Evolutionary conservation across 768 basidiomycete species (phyloP).

Genomic region (Infundibulicybe gibba): DNA sequence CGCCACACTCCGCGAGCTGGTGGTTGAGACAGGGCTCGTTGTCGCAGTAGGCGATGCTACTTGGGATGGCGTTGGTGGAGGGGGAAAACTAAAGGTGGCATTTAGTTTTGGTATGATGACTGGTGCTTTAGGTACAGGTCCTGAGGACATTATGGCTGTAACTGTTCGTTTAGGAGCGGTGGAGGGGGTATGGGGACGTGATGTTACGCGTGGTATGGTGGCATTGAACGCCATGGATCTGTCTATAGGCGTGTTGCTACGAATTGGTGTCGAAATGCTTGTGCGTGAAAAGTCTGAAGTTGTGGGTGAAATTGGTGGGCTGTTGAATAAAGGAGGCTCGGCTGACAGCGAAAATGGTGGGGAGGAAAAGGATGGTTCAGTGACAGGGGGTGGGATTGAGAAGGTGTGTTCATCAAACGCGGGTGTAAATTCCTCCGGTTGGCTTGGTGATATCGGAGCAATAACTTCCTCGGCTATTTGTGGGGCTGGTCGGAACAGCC

Average conservation of each 20-base stretch:
- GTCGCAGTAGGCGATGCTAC: constrained; percentile 3
- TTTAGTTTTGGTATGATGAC: constrained; percentile 11
- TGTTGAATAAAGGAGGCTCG: background rate
- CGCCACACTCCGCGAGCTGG: constrained; percentile 4
- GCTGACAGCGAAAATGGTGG: too few relatives aligned
- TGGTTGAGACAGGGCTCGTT: constrained; percentile 18
- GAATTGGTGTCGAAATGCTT: background rate
- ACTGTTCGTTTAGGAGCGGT: constrained; percentile 13
- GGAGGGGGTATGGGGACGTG: constrained; percentile 10
- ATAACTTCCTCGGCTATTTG: background rate
- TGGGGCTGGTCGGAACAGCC: constrained; percentile 1
- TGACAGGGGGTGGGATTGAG: constrained; percentile 1
- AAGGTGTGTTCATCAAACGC: too few relatives aligned
- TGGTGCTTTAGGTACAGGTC: constrained; percentile 14
- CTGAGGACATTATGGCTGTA: constrained; percentile 28
- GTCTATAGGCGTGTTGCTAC: background rate
- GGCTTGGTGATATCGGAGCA: constrained; percentile 9
- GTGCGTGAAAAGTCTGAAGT: background rate
- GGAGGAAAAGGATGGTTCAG: constrained; percentile 8
- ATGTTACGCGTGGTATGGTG: constrained; percentile 4
- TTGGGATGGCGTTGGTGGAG: constrained; percentile 12
- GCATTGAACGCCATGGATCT: constrained; percentile 8
- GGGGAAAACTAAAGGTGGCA: constrained; percentile 16
- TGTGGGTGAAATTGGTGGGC: background rate
- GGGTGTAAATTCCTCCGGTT: background rate